Base-by-base conservation (phyloP, 139 green algal species). In the Haematococcus sp. region DNA sequence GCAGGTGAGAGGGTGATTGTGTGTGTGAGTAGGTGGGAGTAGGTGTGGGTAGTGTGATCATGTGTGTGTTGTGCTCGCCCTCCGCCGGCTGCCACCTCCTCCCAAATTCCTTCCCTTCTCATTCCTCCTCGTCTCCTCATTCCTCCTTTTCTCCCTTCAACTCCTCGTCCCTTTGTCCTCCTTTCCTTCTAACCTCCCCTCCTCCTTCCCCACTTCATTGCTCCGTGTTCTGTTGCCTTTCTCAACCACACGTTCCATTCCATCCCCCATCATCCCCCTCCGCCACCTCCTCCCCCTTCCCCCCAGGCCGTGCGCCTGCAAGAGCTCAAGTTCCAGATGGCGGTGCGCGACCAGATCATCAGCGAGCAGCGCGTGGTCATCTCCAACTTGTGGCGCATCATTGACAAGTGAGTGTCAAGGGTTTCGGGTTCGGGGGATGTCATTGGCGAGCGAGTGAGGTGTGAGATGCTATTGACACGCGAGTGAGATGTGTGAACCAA, bases 271-370 rank as follows among this genome's bases (percentile, higher is more conserved):
- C 40, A 49, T 11, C 40, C 7, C 7, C 40, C 40, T 11, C 7
- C 11, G 40, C 11, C 40, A 19, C 40, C 11, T 11, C 40, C 7
- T 11, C 40, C 40, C 11, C 40, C 40, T 7, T 4, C 43, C 28
- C 13, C 30, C 43, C 68, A 84, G 82, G 75, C 82, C 25, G 75
- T 83, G 0, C 75, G 80, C 33, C 75, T 88, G 30, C 77, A 86
- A 56, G 80, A 86, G 77, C 68, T 88, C 71, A 88, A 90, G 74
- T 91, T 91, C 70, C 85, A 92, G 75, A 89, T 94, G 80, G 86
- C 85, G 1, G 79, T 92, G 35, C 85, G 85, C 20, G 87, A 94
- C 67, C 84, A 92, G 76, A 88, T 94, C 67, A 91, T 92, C 63
- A 68, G 70, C 13, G 88, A 91, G 65, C 88, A 91, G 81, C 77